Percentiles rank a stretch among this genome's conserved stretches.
Conservation (phyloP, 805 yeast genomes). For the Phaffomyces thermotolerans region DNA sequence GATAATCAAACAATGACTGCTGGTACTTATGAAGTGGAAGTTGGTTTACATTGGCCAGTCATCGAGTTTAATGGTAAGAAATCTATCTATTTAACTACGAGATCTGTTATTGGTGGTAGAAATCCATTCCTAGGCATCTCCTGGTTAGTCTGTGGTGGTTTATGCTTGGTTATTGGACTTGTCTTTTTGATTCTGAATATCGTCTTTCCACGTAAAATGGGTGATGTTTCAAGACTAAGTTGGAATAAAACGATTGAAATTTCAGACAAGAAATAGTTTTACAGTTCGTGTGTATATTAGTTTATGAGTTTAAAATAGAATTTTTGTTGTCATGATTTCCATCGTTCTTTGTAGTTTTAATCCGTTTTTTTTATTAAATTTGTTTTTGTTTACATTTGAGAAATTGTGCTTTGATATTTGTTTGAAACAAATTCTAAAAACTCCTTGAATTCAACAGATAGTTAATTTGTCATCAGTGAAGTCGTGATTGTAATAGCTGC, state of each 20-base stretch:
- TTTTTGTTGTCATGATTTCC: not conserved
- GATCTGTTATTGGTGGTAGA: constrained; percentile 71
- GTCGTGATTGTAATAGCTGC: too few relatives aligned
- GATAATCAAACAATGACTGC: constrained; percentile 43
- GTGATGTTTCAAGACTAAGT: constrained; percentile 61
- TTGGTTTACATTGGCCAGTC: constrained; percentile 79
- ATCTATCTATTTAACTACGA: constrained; percentile 57
- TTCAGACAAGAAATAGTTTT: not conserved
- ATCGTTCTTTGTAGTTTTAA: too few relatives aligned
- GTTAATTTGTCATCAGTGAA: too few relatives aligned
- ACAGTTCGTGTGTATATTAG: too few relatives aligned
- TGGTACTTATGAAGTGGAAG: constrained; percentile 57
- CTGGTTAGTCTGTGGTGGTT: constrained; percentile 71
- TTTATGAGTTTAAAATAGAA: not conserved
- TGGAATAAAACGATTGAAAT: constrained; percentile 47
- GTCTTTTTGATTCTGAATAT: constrained; percentile 46
- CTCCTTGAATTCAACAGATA: too few relatives aligned
- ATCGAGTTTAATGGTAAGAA: constrained; percentile 60
- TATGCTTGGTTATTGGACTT: constrained; percentile 53
- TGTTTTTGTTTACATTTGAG: too few relatives aligned
- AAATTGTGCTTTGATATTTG: too few relatives aligned
- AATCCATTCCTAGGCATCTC: constrained; percentile 64
- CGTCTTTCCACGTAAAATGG: constrained; percentile 62
- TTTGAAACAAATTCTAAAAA: too few relatives aligned
- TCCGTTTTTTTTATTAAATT: too few relatives aligned